Evolutionary conservation across 1,284 basidiomycete species (phyloP), one percentile per base, ranked within the genome.

Genomic region (Ustilago lituana): DNA sequence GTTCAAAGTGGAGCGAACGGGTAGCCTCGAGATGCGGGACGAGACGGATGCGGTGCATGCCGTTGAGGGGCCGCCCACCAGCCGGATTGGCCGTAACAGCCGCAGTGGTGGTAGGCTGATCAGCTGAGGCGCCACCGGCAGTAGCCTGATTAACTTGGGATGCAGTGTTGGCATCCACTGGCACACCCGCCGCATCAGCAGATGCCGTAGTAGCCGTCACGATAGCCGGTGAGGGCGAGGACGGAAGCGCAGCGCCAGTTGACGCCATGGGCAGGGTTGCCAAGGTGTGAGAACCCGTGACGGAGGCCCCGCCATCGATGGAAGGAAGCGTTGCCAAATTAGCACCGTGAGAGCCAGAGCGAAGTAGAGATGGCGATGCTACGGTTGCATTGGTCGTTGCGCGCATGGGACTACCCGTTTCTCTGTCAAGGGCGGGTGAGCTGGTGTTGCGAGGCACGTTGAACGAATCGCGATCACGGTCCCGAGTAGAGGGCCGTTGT

Each of bases 21-120:
- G 91, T 88, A 12, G 89, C 89, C 80, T 98, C 94, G 76, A 98
- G 89, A 80, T 96, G 92, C 4, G 94, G 95, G 2, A 97, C 94
- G 53, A 98, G 89, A 11, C 94, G 90, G 44, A 88, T 85, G 5
- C 86, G 84, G 64, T 86, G 84, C 37, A 74, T 60, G 14, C 53
- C 54, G 27, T 63, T 22, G 81, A 83, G 29, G 62, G 67, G 40
- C 1, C 65, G 50, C 0, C 55, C 39, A 32, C 37, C 36, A 26
- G 46, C 31, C 15, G 48, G 48, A 9, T 54, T 32, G 12, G 26
- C 37, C 9, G 57, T 48, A 4, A 37, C 24, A 17, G 14, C 29
- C 3, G 38, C 20, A 24, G 45, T 45, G 7, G 55, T 33, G 40
- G 50, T 17, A 23, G 48, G 27, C n/a, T 26, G 29, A 6, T 53